Evolutionary conservation across 2,329 filamentous ascomycete genomes (phyloP).

Genomic region (Pseudogymnoascus pannorum): DNA sequence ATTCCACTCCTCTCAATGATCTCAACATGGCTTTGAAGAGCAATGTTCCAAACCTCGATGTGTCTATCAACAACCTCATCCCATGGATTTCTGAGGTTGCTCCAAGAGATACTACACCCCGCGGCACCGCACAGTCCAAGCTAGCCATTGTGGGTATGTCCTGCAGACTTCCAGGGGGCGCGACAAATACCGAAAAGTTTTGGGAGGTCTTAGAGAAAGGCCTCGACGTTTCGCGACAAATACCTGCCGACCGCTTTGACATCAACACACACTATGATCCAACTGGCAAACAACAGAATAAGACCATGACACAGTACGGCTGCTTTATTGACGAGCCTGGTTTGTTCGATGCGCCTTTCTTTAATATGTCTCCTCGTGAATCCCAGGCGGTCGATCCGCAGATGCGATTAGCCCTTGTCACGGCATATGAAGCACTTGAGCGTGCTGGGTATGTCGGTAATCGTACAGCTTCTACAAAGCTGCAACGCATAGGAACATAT

Average conservation of each 20-base stretch:
- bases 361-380: slow-evolving; percentile 77
- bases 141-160: slow-evolving; percentile 31
- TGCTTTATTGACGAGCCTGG: slow-evolving; percentile 63
- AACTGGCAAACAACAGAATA: slow-evolving; percentile 64
- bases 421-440: slow-evolving; percentile 71
- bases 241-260: slow-evolving; percentile 61
- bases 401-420: slow-evolving; percentile 65
- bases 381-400: slow-evolving; percentile 72
- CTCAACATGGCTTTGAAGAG: neutral
- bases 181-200: slow-evolving; percentile 34
- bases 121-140: slow-evolving; percentile 45
- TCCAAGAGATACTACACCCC: slow-evolving; percentile 12
- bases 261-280: slow-evolving; percentile 62
- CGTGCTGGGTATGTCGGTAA: slow-evolving; percentile 60
- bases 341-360: slow-evolving; percentile 69
- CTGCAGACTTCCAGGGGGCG: slow-evolving; percentile 27
- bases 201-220: slow-evolving; percentile 42
- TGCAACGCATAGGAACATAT: slow-evolving; percentile 32
- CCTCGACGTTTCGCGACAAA: slow-evolving; percentile 58
- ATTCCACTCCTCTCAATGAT: neutral
- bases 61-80: neutral
- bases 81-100: neutral
- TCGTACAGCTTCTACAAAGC: slow-evolving; percentile 23
- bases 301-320: slow-evolving; percentile 65
- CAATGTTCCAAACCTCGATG: neutral